Base-by-base conservation (phyloP, 495 filamentous ascomycete genomes). In the Aspergillus indologenus region DNA sequence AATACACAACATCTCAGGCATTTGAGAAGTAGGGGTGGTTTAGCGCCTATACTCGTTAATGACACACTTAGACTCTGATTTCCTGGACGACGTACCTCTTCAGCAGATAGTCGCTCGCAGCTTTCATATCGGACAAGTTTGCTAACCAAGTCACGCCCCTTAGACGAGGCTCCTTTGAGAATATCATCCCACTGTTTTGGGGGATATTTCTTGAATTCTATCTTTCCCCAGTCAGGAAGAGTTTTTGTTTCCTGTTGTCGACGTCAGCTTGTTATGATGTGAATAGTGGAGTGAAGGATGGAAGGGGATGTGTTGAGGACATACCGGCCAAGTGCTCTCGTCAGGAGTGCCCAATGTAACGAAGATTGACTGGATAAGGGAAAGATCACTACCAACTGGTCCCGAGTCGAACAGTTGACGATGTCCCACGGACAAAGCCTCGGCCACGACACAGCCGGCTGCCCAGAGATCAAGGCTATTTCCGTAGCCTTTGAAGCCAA, bases 291-390 rank as follows among this genome's bases (percentile, higher is more conserved):
- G 6, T 29, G 5, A 17, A 49, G 18, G 11, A 44, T 19, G 48
- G 11, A 23, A 43, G 46, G 20, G 48, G 26, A 29, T 9, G 9
- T 4, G 48, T 44, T 45, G 46, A 55, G 1, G 17, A 62, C 61
- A 51, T 77, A 85, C 85, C 40, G 93, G 93, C 94, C 94, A 98
- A 0, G 68, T 83, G 34, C 85, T 78, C 45, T 80, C 72, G 47
- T 87, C 86, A 0, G 94, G 94, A 3, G 92, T 96, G 7, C 94
- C 94, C 23, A 98, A 73, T 14, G 84, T 91, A 69, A 85, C 83
- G 72, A 99, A 99, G 19, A 97, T 92, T 62, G 89, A 95, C 52
- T 88, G 79, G 48, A 99, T 90, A 43, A 99, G 77, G 5, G 90
- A 89, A 29, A 99, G 79, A 71, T 99, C 95, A 67, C 90, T 98